Evolutionary conservation across 495 filamentous ascomycete genomes (phyloP).

Genomic region (Lepidopterella palustris): DNA sequence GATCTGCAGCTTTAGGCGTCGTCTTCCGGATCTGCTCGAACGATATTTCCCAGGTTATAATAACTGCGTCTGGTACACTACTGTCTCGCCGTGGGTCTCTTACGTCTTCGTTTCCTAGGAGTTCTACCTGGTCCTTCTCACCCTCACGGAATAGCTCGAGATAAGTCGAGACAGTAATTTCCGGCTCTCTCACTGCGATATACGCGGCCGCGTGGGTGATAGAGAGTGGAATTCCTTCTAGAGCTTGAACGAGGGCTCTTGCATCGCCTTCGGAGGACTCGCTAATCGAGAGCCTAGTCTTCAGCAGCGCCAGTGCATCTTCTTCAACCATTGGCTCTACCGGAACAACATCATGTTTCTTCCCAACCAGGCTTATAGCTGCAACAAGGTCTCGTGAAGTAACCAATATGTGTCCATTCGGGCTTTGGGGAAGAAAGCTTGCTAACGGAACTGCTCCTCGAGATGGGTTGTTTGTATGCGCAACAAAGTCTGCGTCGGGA

Average conservation of each 20-base stretch:
- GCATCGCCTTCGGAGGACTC: conserved; percentile 10
- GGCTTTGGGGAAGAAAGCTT: conserved; percentile 9
- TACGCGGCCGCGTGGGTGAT: conserved; percentile 17
- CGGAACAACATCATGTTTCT: conserved; percentile 33
- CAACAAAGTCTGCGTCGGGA: background rate
- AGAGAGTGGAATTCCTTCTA: background rate
- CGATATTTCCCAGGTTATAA: conserved; percentile 2
- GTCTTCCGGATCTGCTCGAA: conserved; percentile 40
- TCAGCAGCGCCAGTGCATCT: conserved; percentile 36
- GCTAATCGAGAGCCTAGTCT: conserved; percentile 26
- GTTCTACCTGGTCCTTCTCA: conserved; percentile 31
- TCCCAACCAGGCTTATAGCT: conserved; percentile 29
- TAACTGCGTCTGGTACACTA: conserved; percentile 16
- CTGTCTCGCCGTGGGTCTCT: conserved; percentile 39
- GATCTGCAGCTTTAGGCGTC: conserved; percentile 18
- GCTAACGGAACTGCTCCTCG: background rate
- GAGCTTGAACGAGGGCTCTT: conserved; percentile 9
- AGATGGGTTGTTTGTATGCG: background rate
- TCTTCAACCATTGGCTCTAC: conserved; percentile 34
- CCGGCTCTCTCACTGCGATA: conserved; percentile 8
- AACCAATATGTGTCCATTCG: conserved; percentile 11
- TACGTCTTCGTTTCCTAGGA: conserved; percentile 36
- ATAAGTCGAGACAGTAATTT: conserved; percentile 35
- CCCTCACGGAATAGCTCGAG: conserved; percentile 28
- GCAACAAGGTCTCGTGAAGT: background rate